Conservation (phyloP, 1,284 basidiomycete genomes). For the Boletus smithii region DNA sequence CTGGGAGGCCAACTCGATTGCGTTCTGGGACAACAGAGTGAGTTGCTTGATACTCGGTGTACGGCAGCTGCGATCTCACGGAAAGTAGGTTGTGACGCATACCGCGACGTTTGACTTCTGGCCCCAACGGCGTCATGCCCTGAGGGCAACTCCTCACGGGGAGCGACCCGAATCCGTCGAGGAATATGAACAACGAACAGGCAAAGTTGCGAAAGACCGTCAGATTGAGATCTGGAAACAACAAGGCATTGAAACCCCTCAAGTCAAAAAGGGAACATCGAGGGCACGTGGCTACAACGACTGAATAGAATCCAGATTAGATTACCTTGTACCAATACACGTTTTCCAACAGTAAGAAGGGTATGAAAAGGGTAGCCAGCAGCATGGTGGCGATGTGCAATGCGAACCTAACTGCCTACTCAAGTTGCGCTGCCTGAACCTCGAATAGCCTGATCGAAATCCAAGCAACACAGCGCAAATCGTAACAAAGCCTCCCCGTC, state of each 20-base stretch:
- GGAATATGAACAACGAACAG: constrained; percentile 63
- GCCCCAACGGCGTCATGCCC: constrained; percentile 70
- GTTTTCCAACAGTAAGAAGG: constrained; percentile 1
- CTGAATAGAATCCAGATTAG: constrained; percentile 10
- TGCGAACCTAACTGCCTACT: not conserved
- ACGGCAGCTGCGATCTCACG: constrained; percentile 1
- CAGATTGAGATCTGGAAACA: constrained; percentile 64
- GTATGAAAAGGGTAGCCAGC: not conserved
- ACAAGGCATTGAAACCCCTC: constrained; percentile 48
- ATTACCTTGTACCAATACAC: constrained; percentile 11
- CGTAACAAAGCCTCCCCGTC: constrained; percentile 22
- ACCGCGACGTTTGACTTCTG: constrained; percentile 77
- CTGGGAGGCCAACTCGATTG: constrained; percentile 66
- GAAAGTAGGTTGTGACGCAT: constrained; percentile 61
- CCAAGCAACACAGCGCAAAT: constrained; percentile 24
- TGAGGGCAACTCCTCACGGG: constrained; percentile 79
- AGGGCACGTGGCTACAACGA: constrained; percentile 61
- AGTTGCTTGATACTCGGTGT: not conserved
- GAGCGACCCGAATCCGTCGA: constrained; percentile 74
- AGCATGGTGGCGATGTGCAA: not conserved
- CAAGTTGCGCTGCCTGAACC: constrained; percentile 6
- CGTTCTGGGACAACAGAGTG: constrained; percentile 73
- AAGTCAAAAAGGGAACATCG: constrained; percentile 27
- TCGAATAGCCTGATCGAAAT: constrained; percentile 20
- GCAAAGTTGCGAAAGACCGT: constrained; percentile 63